A percentile compares a stretch with the other conserved stretches of the same genome.
phyloP scores from a whole-genome alignment of 164 flowering plant genomes.

The Hamamelis virginiana region DNA sequence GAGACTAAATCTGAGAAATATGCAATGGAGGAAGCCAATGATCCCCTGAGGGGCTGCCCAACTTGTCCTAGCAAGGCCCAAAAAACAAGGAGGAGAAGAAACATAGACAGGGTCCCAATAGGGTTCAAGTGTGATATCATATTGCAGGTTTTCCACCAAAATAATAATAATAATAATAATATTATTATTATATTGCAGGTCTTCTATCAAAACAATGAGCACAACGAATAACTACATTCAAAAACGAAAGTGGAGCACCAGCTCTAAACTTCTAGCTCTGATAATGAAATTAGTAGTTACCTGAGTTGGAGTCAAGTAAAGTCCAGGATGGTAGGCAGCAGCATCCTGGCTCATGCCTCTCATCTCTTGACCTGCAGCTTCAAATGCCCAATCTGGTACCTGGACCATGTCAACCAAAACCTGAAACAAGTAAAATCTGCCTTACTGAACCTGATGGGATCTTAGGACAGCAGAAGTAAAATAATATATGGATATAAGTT shows the following conservation, averaged over 20 bases:
- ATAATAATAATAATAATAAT: too few species aligned
- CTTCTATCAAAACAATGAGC: background rate
- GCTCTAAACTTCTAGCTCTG: conserved; percentile 4
- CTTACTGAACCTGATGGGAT: background rate
- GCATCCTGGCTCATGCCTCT: conserved; percentile 97
- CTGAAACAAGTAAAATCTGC: conserved; percentile 31
- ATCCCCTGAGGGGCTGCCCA: too few species aligned
- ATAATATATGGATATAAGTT: background rate
- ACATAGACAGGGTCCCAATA: too few species aligned
- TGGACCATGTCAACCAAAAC: conserved; percentile 90
- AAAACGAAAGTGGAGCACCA: background rate
- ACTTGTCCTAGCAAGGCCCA: too few species aligned
- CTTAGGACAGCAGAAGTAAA: background rate
- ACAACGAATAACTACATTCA: background rate
- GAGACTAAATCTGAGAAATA: too few species aligned
- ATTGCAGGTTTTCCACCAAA: background rate
- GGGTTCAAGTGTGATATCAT: background rate
- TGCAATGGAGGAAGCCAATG: too few species aligned
- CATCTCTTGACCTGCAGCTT: conserved; percentile 97
- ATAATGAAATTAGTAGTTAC: conserved; percentile 29
- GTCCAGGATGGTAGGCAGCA: conserved; percentile 85
- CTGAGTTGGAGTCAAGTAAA: conserved; percentile 89
- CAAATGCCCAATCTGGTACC: conserved; percentile 98
- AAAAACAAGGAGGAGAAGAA: too few species aligned
- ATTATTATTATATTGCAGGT: too few species aligned